These are phyloP conservation scores for Ehretia macrophylla DNA, from an alignment of 257 asterid species.

Conservation along the genomic window DNA sequence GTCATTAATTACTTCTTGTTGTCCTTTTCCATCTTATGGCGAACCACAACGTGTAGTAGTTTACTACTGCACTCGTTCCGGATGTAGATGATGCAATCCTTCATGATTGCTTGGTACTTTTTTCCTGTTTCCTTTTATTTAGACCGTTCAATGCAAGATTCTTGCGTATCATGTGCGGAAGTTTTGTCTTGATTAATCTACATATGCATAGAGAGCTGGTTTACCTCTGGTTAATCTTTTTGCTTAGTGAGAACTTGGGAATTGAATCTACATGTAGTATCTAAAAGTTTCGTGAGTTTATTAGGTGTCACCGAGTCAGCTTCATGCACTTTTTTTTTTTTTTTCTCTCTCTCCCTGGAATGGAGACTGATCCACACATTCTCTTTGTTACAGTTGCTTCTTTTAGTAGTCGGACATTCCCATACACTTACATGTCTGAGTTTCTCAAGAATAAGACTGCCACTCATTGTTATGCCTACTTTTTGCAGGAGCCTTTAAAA, in stretches of 20 bases:
- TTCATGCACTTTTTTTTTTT: neutral
- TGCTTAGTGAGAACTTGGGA: neutral
- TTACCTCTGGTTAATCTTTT: neutral
- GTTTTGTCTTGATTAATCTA: neutral
- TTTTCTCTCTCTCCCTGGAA: neutral
- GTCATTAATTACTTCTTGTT: too few relatives aligned
- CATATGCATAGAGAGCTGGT: neutral
- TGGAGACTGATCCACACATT: neutral
- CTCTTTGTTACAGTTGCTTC: neutral
- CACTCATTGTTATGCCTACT: constrained; percentile 16
- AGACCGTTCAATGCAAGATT: neutral
- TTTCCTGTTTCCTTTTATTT: neutral
- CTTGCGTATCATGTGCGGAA: neutral
- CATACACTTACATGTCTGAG: neutral
- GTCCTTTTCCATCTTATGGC: too few relatives aligned
- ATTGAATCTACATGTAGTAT: neutral
- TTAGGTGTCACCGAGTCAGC: neutral
- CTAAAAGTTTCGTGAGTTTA: neutral
- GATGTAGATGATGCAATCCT: too few relatives aligned
- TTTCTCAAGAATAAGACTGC: neutral
- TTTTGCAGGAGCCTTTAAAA: constrained; percentile 69
- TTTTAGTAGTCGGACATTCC: neutral
- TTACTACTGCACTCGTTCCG: neutral
- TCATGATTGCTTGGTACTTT: too few relatives aligned
- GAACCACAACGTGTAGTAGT: neutral